Percentiles rank a stretch among this genome's conserved stretches.
Evolutionary conservation across 225 moss, liverwort and hornwort species (phyloP).

Genomic region (Pleurozium schreberi): DNA sequence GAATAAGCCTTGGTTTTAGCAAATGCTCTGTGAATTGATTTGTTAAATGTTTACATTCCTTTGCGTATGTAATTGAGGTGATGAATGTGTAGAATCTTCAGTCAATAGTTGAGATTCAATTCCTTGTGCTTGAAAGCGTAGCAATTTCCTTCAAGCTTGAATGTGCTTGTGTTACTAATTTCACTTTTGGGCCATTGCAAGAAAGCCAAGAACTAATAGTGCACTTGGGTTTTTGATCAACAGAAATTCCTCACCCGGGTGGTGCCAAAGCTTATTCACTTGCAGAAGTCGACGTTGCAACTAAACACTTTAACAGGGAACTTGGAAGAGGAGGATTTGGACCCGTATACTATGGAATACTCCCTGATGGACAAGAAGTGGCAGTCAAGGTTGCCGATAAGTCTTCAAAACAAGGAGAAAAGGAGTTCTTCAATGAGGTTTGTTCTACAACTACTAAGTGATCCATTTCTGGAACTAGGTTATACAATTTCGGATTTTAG

Average conservation of each 20-base stretch:
- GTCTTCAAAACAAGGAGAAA: not conserved
- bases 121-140: not conserved
- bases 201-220: not conserved
- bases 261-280: not conserved
- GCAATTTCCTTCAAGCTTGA: not conserved
- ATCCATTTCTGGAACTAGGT: not conserved
- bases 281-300: not conserved
- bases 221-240: not conserved
- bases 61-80: no score
- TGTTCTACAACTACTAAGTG: no score
- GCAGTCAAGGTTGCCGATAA: slow-evolving; percentile 24
- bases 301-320: slow-evolving; percentile 1
- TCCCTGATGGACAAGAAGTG: slow-evolving; percentile 23
- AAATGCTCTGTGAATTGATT: not conserved
- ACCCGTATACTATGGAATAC: slow-evolving; percentile 6
- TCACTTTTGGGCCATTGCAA: no score
- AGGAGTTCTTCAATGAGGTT: slow-evolving; percentile 42
- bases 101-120: not conserved
- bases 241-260: not conserved
- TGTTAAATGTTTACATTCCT: not conserved
- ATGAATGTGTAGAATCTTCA: not conserved
- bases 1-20: not conserved
- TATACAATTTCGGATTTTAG: not conserved
- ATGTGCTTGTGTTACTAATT: no score
- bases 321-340: slow-evolving; percentile 13